These are phyloP conservation scores for Porogramme epimiltina DNA, from an alignment of 1,284 basidiomycete genomes.

Conservation along the genomic window DNA sequence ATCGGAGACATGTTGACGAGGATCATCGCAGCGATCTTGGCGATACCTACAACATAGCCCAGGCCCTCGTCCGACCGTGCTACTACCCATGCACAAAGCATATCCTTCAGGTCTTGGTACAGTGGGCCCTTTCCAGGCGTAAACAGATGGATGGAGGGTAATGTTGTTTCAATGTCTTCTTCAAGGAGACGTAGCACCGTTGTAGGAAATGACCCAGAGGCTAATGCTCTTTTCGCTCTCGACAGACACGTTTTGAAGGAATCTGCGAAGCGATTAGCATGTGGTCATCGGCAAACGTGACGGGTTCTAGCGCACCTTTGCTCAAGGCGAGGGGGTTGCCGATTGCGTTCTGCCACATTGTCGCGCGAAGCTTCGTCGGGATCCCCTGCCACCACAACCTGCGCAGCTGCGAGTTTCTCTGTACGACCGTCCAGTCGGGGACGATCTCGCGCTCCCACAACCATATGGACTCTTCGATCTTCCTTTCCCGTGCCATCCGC, in stretches of 20 bases:
- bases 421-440: conserved; percentile 82
- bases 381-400: conserved; percentile 93
- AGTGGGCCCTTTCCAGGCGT: conserved; percentile 78
- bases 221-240: conserved; percentile 74
- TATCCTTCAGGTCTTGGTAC: conserved; percentile 84
- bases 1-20: conserved; percentile 83
- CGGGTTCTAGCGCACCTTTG: conserved; percentile 61
- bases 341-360: conserved; percentile 86
- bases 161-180: conserved; percentile 75
- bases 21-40: conserved; percentile 86
- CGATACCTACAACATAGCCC: conserved; percentile 72
- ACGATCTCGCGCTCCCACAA: conserved; percentile 82
- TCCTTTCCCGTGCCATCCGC: conserved; percentile 64
- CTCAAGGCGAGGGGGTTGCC: conserved; percentile 89
- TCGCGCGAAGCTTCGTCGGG: conserved; percentile 82
- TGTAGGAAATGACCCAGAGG: conserved; percentile 73
- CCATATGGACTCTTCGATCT: conserved; percentile 68
- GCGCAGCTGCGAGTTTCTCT: conserved; percentile 64
- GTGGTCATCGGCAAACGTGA: neutral
- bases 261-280: conserved; percentile 45
- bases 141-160: conserved; percentile 91
- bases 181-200: conserved; percentile 76
- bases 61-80: conserved; percentile 87
- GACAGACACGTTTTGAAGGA: conserved; percentile 74
- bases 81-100: conserved; percentile 91